phyloP scores from a whole-genome alignment of 768 basidiomycete genomes.

The Tricholoma bakamatsutake region DNA sequence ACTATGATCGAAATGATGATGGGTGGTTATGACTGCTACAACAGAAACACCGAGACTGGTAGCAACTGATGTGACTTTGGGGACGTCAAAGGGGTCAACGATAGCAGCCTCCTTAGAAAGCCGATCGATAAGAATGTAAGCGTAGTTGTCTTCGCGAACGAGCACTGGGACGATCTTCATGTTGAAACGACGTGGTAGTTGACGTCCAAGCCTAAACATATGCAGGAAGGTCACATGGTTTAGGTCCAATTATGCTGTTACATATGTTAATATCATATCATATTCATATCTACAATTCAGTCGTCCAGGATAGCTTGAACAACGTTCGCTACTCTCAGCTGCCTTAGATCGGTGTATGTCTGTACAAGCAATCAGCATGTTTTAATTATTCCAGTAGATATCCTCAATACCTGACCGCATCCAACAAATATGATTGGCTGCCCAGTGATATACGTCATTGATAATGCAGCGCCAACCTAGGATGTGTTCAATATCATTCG shows the following conservation, averaged over 20 bases:
- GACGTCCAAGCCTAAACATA: constrained; percentile 12
- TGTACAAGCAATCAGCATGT: constrained; percentile 24
- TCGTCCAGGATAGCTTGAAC: constrained; percentile 88
- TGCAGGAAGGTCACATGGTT: constrained; percentile 1
- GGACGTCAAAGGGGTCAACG: constrained; percentile 75
- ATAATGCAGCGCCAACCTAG: constrained; percentile 95
- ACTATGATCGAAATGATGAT: constrained; percentile 88
- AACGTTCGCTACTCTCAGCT: constrained; percentile 86
- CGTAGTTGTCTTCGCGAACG: constrained; percentile 79
- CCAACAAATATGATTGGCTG: constrained; percentile 99
- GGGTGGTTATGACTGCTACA: constrained; percentile 79
- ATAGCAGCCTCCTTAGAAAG: constrained; percentile 62
- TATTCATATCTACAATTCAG: too few relatives aligned
- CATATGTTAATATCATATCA: too few relatives aligned
- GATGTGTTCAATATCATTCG: neutral
- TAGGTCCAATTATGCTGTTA: neutral
- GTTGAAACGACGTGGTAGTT: constrained; percentile 14
- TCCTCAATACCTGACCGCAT: constrained; percentile 79
- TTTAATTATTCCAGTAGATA: neutral
- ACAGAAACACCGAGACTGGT: constrained; percentile 56
- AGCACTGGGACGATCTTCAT: constrained; percentile 82
- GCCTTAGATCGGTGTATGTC: constrained; percentile 96
- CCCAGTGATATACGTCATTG: constrained; percentile 98
- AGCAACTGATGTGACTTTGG: constrained; percentile 61
- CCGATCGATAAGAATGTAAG: constrained; percentile 76